Conservation (phyloP, 106 monocot species). For the Phalaenopsis equestris region DNA sequence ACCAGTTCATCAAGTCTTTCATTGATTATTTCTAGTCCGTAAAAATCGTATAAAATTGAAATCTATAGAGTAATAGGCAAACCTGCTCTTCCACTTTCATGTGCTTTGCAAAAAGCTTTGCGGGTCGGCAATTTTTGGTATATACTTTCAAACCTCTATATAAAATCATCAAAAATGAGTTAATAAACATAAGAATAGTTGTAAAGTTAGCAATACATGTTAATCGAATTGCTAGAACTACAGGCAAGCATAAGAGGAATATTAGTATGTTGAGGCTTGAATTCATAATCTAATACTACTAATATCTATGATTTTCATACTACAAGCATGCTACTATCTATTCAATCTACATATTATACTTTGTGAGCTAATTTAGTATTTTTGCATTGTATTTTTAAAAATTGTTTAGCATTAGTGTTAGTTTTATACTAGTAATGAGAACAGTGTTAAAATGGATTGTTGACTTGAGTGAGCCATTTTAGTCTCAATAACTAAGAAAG, state of each 20-base stretch:
- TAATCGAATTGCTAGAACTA: neutral
- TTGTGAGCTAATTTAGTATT: too few species aligned
- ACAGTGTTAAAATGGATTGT: too few species aligned
- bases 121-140: slow-evolving; percentile 77
- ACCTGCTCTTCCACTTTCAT: slow-evolving; percentile 97
- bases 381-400: too few species aligned
- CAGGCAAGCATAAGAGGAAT: neutral
- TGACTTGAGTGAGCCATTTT: too few species aligned
- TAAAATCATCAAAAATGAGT: slow-evolving; percentile 13
- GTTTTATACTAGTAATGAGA: too few species aligned
- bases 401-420: too few species aligned
- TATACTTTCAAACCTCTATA: slow-evolving; percentile 75
- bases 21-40: neutral
- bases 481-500: too few species aligned
- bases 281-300: neutral
- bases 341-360: too few species aligned
- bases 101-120: slow-evolving; percentile 92
- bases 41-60: neutral
- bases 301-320: neutral
- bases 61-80: slow-evolving; percentile 6
- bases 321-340: neutral
- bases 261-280: neutral
- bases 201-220: neutral
- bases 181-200: slow-evolving; percentile 1
- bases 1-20: neutral